Percentiles rank a stretch among this genome's conserved stretches.
Evolutionary conservation across 768 basidiomycete species (phyloP).

Genomic region (Lactarius tabidus): DNA sequence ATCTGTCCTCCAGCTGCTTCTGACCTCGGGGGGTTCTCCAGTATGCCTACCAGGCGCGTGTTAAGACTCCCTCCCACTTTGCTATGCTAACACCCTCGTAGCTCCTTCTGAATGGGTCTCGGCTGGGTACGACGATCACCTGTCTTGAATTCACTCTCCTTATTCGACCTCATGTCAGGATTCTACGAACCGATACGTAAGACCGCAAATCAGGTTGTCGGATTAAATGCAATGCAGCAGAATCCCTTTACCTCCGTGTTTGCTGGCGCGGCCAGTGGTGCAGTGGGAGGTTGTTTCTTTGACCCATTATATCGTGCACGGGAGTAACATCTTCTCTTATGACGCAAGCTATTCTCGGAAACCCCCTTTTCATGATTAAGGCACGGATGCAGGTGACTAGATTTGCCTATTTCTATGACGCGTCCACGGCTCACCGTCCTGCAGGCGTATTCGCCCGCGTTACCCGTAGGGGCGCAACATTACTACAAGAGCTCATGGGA

Average conservation of each 20-base stretch:
- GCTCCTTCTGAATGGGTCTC: slow-evolving; percentile 90
- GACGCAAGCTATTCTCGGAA: slow-evolving; percentile 77
- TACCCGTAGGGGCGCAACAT: slow-evolving; percentile 94
- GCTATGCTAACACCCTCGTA: slow-evolving; percentile 32
- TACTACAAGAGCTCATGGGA: slow-evolving; percentile 81
- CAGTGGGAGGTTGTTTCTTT: slow-evolving; percentile 67
- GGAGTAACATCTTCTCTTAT: neutral
- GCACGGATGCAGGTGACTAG: slow-evolving; percentile 86
- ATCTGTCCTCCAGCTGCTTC: neutral
- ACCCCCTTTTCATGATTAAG: slow-evolving; percentile 92
- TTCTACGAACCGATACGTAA: slow-evolving; percentile 93
- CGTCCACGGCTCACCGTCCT: neutral
- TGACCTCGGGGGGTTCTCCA: slow-evolving; percentile 33
- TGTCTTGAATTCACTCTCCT: slow-evolving; percentile 6
- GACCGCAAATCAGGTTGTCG: slow-evolving; percentile 62
- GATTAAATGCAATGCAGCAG: slow-evolving; percentile 59
- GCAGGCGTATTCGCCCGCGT: slow-evolving; percentile 88
- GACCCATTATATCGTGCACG: neutral
- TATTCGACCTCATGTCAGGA: slow-evolving; percentile 43
- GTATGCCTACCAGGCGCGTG: slow-evolving; percentile 87
- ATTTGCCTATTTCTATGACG: slow-evolving; percentile 10
- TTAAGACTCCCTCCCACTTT: neutral
- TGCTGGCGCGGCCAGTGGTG: slow-evolving; percentile 88
- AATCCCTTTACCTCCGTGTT: slow-evolving; percentile 71
- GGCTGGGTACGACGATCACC: slow-evolving; percentile 53